Evolutionary conservation across 805 yeast genomes (phyloP), one percentile per base, ranked within the genome.

Genomic region (Suhomyces pyralidae): DNA sequence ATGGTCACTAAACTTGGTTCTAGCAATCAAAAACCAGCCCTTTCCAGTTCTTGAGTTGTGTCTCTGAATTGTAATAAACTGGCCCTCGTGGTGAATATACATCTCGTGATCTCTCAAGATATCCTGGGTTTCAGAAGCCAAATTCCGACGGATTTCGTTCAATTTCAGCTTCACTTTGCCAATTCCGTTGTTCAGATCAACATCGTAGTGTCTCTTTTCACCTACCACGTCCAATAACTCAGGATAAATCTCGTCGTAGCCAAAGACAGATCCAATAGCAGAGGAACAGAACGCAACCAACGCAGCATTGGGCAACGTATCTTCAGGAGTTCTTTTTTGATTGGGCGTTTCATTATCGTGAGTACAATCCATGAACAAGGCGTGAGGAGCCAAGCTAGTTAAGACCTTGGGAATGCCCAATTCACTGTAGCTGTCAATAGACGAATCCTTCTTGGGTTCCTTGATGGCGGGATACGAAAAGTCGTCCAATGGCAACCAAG

Each of bases 291-390:
- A 81, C 0, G 97, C 86, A 3, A 94, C 97, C 49, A 93, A 76
- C 0, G 97, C 99, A 3, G 97, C 97, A 62, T 88, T 93, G 8
- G 97, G 96, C 43, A 93, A 76, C 0, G 98, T 92, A 63, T 93
- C 99, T 64, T 92, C 97, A 1, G 90, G 86, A 0, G 97, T 91
- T 65, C 98, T 82, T 70, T 88, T 90, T 60, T 93, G 96, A 43
- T 78, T 80, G 1, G 97, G 96, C 19, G 84, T 86, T 70, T 91
- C 94, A 64, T 93, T 93, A 68, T 93, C 99, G 67, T 93, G 99
- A 1, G 98, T 92, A 63, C 97, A 93, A 65, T 94, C 98, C 97
- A 94, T 93, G 61, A 93, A 87, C 60, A 94, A 75, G 0, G 98
- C 97, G 70, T 91, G 97, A 3, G 96, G 96, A n/a, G 85, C 83